phyloP scores from a whole-genome alignment of 1,139 yeast genomes.

The Debaryomyces psychrophilus region DNA sequence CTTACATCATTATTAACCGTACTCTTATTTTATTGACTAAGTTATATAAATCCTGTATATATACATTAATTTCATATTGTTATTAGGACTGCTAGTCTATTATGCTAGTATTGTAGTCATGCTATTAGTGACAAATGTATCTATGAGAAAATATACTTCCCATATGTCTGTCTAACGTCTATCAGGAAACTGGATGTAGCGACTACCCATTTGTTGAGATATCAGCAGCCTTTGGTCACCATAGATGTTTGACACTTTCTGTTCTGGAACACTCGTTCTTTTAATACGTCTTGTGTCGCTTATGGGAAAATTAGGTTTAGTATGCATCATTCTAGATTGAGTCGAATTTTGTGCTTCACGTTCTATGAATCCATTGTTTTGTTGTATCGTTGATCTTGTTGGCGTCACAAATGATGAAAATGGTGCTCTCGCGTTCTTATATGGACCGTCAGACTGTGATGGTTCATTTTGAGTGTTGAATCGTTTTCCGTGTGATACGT shows the following conservation, averaged over 20 bases:
- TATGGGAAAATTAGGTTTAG: neutral
- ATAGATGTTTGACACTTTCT: neutral
- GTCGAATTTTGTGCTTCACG: neutral
- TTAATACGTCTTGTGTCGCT: too few relatives aligned
- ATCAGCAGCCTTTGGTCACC: neutral
- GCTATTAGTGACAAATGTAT: neutral
- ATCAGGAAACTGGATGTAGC: neutral
- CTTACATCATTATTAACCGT: constrained; percentile 4
- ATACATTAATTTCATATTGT: constrained; percentile 17
- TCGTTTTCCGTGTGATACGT: neutral
- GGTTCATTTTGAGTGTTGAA: neutral
- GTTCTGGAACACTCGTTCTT: neutral
- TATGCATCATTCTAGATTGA: neutral
- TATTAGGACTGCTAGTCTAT: constrained; percentile 1
- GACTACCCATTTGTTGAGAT: neutral
- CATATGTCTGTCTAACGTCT: neutral
- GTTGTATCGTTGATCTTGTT: neutral
- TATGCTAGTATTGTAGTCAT: neutral
- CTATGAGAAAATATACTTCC: neutral
- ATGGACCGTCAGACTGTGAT: neutral
- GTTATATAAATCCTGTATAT: constrained; percentile 20
- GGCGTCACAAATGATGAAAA: neutral
- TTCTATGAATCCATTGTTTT: neutral
- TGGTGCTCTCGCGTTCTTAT: too few relatives aligned
- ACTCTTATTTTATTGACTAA: constrained; percentile 8